A percentile compares a stretch with the other conserved stretches of the same genome.
phyloP scores from a whole-genome alignment of 768 basidiomycete genomes.

The Boletus sp. region DNA sequence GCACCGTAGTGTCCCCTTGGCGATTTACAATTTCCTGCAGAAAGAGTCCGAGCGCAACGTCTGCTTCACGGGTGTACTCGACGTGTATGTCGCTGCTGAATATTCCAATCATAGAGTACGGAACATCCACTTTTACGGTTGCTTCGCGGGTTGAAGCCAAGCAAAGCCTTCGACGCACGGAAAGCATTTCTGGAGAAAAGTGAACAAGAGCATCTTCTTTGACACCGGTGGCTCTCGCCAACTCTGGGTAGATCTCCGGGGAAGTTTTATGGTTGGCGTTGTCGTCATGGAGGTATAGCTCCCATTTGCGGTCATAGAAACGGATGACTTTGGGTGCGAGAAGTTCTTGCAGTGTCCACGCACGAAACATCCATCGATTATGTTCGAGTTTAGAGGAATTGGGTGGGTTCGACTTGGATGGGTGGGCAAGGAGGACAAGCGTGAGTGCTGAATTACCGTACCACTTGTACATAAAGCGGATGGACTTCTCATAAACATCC shows the following conservation, averaged over 20 bases:
- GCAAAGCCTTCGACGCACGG: slow-evolving; percentile 7
- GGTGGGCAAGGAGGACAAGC: slow-evolving; percentile 8
- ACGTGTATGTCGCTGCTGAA: slow-evolving; percentile 12
- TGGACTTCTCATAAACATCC: background rate
- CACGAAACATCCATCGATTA: slow-evolving; percentile 16
- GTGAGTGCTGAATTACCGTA: slow-evolving; percentile 11
- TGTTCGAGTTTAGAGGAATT: background rate
- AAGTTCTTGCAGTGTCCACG: slow-evolving; percentile 11
- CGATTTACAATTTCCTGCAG: slow-evolving; percentile 14
- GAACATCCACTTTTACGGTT: slow-evolving; percentile 4
- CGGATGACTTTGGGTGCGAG: slow-evolving; percentile 10
- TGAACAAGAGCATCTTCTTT: background rate
- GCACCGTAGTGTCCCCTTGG: slow-evolving; percentile 10
- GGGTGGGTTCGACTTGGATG: background rate
- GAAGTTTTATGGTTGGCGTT: slow-evolving; percentile 6
- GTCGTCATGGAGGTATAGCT: slow-evolving; percentile 7
- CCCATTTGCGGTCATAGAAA: slow-evolving; percentile 10
- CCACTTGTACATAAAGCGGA: slow-evolving; percentile 16
- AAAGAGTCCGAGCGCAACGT: slow-evolving; percentile 11
- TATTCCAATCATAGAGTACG: slow-evolving; percentile 16
- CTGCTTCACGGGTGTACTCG: too few relatives aligned
- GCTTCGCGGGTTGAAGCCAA: slow-evolving; percentile 14
- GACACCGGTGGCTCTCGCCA: background rate
- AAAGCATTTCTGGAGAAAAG: background rate
- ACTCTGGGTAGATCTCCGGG: background rate